Evolutionary conservation across 768 basidiomycete species (phyloP), one percentile per base, ranked within the genome.

Genomic region (Thelephora ganbajun): DNA sequence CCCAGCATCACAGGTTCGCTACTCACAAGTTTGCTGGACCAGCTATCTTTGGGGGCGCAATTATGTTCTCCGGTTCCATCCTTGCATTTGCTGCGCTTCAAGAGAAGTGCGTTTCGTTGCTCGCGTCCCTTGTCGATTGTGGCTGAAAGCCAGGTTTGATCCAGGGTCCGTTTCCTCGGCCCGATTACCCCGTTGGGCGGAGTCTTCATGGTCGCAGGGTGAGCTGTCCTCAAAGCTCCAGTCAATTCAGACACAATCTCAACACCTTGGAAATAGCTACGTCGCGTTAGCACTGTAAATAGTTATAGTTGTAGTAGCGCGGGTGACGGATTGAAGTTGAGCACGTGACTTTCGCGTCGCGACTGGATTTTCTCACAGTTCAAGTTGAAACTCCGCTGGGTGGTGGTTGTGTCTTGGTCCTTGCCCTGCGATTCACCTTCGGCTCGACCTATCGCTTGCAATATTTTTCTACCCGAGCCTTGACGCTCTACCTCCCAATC

Each of bases 111-210:
- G 33, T n/a, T 34, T 20, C 20, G 16, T 39, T 23, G 23, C n/a
- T 45, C 12, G 16, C 33, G 33, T 33, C 26, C n/a, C 33, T 35
- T 19, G 34, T 33, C 18, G 41, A 43, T 14, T 1, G 23, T 37
- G 18, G 7, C 44, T 23, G 36, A 11, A 42, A 35, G 34, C 5
- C 16, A 18, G 13, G 48, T 46, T 44, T 37, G 36, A 30, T 14
- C 14, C 51, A 74, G 71, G 35, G 59, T 76, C 51, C 73, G 60
- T 51, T 66, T 70, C 50, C 53, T 83, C 19, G 83, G 80, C 0
- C 80, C 79, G 6, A 62, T 80, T 44, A 85, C 82, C 23, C 83
- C 83, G 0, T 53, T 84, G 6, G 83, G 81, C 1, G 83, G 76
- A 2, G 48, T 70, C 16, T 45, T 75, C 1, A 77, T 80, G 76